Percentiles rank a stretch among this genome's conserved stretches.
Conservation (phyloP, 441 rosid genomes). For the Pelargonium cotyledonis region DNA sequence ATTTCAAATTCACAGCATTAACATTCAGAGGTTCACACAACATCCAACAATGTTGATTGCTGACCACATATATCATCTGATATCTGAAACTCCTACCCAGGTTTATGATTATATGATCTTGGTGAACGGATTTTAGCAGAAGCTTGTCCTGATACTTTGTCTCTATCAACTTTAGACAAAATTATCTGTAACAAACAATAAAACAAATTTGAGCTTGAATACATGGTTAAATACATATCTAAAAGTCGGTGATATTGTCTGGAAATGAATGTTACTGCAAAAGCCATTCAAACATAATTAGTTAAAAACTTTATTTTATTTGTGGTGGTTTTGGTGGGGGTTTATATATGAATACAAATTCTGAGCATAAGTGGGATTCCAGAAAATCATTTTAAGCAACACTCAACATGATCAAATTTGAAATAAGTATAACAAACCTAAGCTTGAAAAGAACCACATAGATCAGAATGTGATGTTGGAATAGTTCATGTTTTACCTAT, state of each 20-base stretch:
- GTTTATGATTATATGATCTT: slow-evolving; percentile 26
- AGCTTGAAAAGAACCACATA: too few relatives aligned
- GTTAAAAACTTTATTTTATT: too few relatives aligned
- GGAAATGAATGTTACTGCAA: neutral
- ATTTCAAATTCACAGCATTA: slow-evolving; percentile 17
- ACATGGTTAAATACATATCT: neutral
- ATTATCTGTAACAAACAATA: slow-evolving; percentile 50
- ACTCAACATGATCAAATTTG: too few relatives aligned
- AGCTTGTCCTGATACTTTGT: slow-evolving; percentile 83
- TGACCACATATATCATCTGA: slow-evolving; percentile 14
- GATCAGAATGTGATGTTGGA: too few relatives aligned
- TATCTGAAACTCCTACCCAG: slow-evolving; percentile 34
- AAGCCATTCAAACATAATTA: neutral
- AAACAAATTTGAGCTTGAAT: slow-evolving; percentile 6
- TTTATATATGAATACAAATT: too few relatives aligned
- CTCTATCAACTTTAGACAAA: slow-evolving; percentile 63
- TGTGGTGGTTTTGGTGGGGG: too few relatives aligned
- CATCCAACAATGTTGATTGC: slow-evolving; percentile 10
- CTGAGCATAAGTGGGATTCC: too few relatives aligned
- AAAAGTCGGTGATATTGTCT: neutral
- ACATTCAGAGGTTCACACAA: slow-evolving; percentile 18
- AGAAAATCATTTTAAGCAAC: too few relatives aligned
- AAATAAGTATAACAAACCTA: too few relatives aligned
- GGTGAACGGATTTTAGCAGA: slow-evolving; percentile 50
- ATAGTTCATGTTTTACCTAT: too few relatives aligned